These are phyloP conservation scores for Mariannaea elegans DNA, from an alignment of 2,329 filamentous ascomycete genomes.

Conservation along the genomic window DNA sequence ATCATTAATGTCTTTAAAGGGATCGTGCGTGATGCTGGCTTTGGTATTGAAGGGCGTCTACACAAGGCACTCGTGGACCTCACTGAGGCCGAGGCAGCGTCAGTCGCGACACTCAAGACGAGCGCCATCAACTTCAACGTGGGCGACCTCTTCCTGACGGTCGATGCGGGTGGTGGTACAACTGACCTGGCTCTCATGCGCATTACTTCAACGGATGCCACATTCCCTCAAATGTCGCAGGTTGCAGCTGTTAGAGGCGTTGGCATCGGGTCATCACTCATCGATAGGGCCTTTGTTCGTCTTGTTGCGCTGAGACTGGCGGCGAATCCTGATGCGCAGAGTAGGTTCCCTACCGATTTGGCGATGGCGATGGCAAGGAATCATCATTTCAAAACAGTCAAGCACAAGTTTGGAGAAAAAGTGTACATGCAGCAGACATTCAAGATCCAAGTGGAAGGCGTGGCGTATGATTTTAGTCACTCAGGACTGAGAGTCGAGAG, in stretches of 20 bases:
- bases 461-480: constrained; percentile 51
- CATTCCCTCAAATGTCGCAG: constrained; percentile 44
- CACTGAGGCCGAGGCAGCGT: constrained; percentile 58
- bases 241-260: constrained; percentile 54
- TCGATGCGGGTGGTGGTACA: constrained; percentile 58
- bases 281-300: constrained; percentile 53
- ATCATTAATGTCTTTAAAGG: constrained; percentile 61
- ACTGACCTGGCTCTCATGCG: constrained; percentile 57
- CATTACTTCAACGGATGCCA: constrained; percentile 42
- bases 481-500: constrained; percentile 48
- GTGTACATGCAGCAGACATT: constrained; percentile 52
- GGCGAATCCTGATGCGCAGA: constrained; percentile 47
- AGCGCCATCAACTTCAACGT: constrained; percentile 48
- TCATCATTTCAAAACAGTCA: constrained; percentile 49
- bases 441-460: constrained; percentile 54
- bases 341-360: constrained; percentile 50
- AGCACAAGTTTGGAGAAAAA: constrained; percentile 55
- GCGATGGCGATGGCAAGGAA: constrained; percentile 49
- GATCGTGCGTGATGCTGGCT: constrained; percentile 58
- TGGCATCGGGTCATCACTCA: constrained; percentile 56
- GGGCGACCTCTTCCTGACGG: constrained; percentile 53
- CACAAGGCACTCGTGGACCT: constrained; percentile 55
- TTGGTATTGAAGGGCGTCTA: constrained; percentile 51
- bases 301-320: constrained; percentile 50
- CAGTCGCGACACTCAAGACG: constrained; percentile 56